A percentile compares a stretch with the other conserved stretches of the same genome.
phyloP scores from a whole-genome alignment of 2,329 filamentous ascomycete species.

The Alternaria sp. region DNA sequence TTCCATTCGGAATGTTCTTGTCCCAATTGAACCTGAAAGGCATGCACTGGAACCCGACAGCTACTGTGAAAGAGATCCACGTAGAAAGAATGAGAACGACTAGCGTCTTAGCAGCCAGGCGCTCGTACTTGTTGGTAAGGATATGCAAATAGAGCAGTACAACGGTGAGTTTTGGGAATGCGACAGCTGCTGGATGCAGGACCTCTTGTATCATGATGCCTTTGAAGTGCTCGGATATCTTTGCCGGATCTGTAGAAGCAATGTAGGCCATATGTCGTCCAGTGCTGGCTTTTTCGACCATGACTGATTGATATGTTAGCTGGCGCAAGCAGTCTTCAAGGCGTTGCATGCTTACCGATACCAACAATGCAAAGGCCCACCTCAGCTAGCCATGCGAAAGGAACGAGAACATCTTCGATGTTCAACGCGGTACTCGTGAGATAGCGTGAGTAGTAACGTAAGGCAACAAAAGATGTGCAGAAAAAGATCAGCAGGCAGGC shows the following conservation, averaged over 20 bases:
- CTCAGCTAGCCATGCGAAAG: constrained; percentile 31
- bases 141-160: constrained; percentile 33
- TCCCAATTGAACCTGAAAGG: constrained; percentile 38
- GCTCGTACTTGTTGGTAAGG: constrained; percentile 33
- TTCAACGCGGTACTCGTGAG: constrained; percentile 22
- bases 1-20: constrained; percentile 29
- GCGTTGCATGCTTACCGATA: constrained; percentile 31
- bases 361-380: constrained; percentile 26
- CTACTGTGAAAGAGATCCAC: constrained; percentile 31
- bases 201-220: constrained; percentile 33
- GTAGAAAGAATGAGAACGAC: constrained; percentile 25
- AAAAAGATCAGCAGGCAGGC: constrained; percentile 26
- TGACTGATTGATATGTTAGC: constrained; percentile 17
- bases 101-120: constrained; percentile 25
- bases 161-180: constrained; percentile 36
- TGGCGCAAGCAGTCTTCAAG: neutral
- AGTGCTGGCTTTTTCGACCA: constrained; percentile 30
- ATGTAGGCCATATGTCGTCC: constrained; percentile 32
- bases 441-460: constrained; percentile 32
- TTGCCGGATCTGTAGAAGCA: constrained; percentile 17
- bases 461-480: constrained; percentile 26
- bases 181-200: constrained; percentile 33
- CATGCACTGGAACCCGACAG: constrained; percentile 30
- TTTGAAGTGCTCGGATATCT: constrained; percentile 27
- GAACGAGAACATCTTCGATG: constrained; percentile 28